Base-by-base conservation (phyloP, 1,284 basidiomycete genomes). In the Malassezia sympodialis region DNA sequence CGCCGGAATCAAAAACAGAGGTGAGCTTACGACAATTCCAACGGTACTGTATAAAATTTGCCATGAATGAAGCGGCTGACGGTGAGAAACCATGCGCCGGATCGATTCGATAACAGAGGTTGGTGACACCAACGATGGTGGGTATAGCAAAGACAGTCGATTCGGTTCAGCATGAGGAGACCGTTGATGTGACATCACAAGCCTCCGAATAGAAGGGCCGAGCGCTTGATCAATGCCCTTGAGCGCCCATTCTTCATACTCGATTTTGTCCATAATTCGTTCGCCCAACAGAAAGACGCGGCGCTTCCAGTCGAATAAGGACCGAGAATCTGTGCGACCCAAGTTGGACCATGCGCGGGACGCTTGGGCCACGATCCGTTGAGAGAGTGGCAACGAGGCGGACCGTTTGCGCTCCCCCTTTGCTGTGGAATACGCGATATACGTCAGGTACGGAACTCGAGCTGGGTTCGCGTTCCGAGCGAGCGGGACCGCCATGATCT, bases 171-270 rank as follows among this genome's bases (percentile, higher is more conserved):
- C 44, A 11, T 24, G 1, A 14, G 27, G 21, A 32, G 3, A 24
- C 35, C 21, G 31, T 5, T 27, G 27, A 6, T 14, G 31, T 19
- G 37, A 19, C 12, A 19, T 3, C 32, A 47, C 6, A 3, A 53
- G 42, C 32, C 8, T 14, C 14, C 58, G 56, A 17, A 67, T 47
- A 23, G 51, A 56, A 5, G 68, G 69, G 1, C 65, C 67, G 42
- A 68, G 44, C 2, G 62, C 60, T 7, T 63, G 67, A 50, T 70
- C 70, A 21, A 74, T 67, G 4, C 63, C 67, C 49, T 74, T 74
- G 26, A 74, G 56, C 14, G 67, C 69, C 72, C 72, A 74, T 40
- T 74, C 72, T 43, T 73, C 65, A 34, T 73, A 73, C 39, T 67
- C 67, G 56, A 74, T 70, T 2, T 62, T 57, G 49, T 74, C 72